Conservation (phyloP, 2,329 filamentous ascomycete species). For the Mycosphaerella arachidis region DNA sequence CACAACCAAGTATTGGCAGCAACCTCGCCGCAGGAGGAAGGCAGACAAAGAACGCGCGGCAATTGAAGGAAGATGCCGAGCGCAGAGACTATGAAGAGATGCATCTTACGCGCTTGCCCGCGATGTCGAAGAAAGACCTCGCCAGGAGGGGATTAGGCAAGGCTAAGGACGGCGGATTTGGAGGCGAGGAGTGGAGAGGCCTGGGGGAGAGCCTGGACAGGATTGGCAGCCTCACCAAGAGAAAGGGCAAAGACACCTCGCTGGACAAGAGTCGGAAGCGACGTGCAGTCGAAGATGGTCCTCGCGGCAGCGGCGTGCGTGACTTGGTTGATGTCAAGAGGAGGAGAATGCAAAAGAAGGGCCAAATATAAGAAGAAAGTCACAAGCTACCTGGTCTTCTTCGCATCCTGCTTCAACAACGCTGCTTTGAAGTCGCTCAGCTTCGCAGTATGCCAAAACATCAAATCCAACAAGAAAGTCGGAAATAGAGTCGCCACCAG, state of each 20-base stretch:
- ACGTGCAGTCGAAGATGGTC: constrained; percentile 67
- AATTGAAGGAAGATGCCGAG: constrained; percentile 74
- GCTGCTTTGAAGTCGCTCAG: neutral
- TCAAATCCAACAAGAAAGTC: neutral
- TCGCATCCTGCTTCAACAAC: neutral
- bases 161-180: constrained; percentile 58
- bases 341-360: constrained; percentile 46
- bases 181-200: constrained; percentile 89
- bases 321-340: constrained; percentile 69
- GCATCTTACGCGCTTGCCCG: constrained; percentile 84
- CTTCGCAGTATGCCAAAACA: constrained; percentile 3
- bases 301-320: constrained; percentile 64
- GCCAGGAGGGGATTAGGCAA: constrained; percentile 55
- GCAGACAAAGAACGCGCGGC: constrained; percentile 68
- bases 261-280: constrained; percentile 86
- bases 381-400: neutral
- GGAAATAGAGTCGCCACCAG: neutral
- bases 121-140: constrained; percentile 78
- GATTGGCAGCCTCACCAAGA: constrained; percentile 75
- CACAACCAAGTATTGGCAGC: constrained; percentile 86
- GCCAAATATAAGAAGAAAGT: constrained; percentile 26
- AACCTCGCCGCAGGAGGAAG: constrained; percentile 75
- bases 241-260: constrained; percentile 57
- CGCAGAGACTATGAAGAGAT: constrained; percentile 82
- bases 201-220: constrained; percentile 81